Base-by-base conservation (phyloP, 208 protist species). In the Spongospora subterranea region DNA sequence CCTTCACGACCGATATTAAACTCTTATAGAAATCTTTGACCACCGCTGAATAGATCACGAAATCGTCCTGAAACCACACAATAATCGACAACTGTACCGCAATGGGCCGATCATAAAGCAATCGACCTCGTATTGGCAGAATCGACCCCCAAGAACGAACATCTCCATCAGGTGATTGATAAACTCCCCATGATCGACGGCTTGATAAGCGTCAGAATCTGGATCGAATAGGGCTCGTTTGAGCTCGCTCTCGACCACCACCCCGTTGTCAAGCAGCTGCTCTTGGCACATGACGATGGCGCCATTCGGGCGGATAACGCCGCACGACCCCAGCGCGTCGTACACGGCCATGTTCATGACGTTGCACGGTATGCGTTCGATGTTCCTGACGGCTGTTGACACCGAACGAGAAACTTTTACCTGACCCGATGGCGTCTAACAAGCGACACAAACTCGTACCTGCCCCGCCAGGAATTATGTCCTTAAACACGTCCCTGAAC, bases 21-120 rank as follows among this genome's bases (percentile, higher is more conserved):
- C 40, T 45, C n/a, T 82, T 82, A 43, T 82, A 82, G n/a, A 82
- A 82, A n/a, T 6, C 71, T 43, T 82, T 82, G 71, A 82, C 71
- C 17, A 82, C 71, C 6, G 6, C 71, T 20, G 40, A 6, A n/a
- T 82, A 82, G 17, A 43, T 35, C 71, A 40, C 17, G n/a, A 82
- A 45, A 6, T 35, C 40, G n/a, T 82, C 71, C 71, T 82, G 71
- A 40, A 17, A 20, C 17, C 6, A 29, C 24, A 29, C 50, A 60
- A 60, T 29, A 60, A 29, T 6, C 24, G 13, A 24, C 6, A 60
- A 60, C 24, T 24, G 6, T 6, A 82, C n/a, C 35, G 40, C 35
- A 6, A 82, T 82, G 17, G 17, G n/a, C n/a, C 17, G 35, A 20
- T 60, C 50, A n/a, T 17, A 65, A 17, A 29, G 54, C 54, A 29